These are phyloP conservation scores for Solanum dulcamara DNA, from an alignment of 257 asterid species.

Conservation along the genomic window DNA sequence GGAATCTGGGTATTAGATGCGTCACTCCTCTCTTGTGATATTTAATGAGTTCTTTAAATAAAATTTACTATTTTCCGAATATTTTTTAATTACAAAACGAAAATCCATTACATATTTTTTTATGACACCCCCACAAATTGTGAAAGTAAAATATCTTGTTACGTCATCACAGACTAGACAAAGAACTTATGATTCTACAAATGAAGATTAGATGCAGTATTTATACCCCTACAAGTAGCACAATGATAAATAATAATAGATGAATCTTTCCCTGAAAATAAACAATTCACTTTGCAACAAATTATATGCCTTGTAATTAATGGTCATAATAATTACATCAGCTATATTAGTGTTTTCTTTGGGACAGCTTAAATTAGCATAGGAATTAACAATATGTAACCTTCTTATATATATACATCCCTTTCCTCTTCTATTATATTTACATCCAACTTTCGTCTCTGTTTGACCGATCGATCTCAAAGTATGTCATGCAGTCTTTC, in stretches of 20 bases:
- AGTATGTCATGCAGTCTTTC: too few species aligned
- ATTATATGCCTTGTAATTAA: neutral
- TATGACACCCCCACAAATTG: neutral
- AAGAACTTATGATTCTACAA: neutral
- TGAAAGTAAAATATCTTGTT: neutral
- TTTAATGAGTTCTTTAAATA: neutral
- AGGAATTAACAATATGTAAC: neutral
- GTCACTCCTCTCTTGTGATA: neutral
- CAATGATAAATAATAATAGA: neutral
- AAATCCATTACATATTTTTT: neutral
- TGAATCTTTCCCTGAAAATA: neutral
- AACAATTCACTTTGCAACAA: neutral
- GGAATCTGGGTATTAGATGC: neutral
- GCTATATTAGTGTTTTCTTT: neutral
- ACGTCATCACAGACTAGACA: neutral
- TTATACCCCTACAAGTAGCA: too few species aligned
- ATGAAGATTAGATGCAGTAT: too few species aligned
- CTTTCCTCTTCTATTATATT: neutral
- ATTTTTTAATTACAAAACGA: neutral
- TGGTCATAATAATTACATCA: neutral
- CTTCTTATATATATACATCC: neutral
- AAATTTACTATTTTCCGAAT: neutral
- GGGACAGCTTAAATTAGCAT: neutral
- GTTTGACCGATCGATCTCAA: neutral
- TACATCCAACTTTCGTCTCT: neutral